Percentiles rank a stretch among this genome's conserved stretches.
Evolutionary conservation across 345 rosid species (phyloP).

Genomic region (Angophora floribunda): DNA sequence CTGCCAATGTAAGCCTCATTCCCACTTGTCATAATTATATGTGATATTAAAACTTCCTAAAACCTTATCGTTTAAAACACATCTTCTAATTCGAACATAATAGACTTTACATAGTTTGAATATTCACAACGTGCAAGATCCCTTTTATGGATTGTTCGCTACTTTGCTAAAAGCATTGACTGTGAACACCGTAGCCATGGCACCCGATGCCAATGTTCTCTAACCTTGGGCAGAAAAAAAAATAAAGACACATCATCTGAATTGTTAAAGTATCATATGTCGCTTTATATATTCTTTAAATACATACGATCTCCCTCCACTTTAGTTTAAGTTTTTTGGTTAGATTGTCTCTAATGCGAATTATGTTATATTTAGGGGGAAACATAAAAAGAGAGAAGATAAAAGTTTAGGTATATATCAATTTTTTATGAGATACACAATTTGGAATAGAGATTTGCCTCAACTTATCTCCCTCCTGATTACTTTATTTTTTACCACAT

Average conservation of each 20-base stretch:
- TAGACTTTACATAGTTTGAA: not conserved
- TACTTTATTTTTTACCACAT: not conserved
- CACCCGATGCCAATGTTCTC: not conserved
- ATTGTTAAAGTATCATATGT: not conserved
- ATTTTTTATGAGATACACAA: not conserved
- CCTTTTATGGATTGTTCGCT: not conserved
- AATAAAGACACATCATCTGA: not conserved
- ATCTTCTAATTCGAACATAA: not conserved
- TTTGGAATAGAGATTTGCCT: not conserved
- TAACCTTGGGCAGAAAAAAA: accelerated
- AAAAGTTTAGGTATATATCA: not conserved
- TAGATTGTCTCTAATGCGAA: not conserved
- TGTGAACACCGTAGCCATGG: not conserved
- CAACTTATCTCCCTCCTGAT: accelerated
- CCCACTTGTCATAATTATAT: not conserved
- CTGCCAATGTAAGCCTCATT: not conserved
- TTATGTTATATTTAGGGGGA: not conserved
- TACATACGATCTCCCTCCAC: accelerated
- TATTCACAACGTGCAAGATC: accelerated
- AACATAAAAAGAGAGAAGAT: not conserved
- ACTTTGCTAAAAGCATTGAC: accelerated
- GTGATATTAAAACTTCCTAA: not conserved
- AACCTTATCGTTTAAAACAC: not conserved
- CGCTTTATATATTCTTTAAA: not conserved
- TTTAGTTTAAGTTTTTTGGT: not conserved